Base-by-base conservation (phyloP, 192 early-diverging fungal species). In the Lunasporangiospora selenospora region DNA sequence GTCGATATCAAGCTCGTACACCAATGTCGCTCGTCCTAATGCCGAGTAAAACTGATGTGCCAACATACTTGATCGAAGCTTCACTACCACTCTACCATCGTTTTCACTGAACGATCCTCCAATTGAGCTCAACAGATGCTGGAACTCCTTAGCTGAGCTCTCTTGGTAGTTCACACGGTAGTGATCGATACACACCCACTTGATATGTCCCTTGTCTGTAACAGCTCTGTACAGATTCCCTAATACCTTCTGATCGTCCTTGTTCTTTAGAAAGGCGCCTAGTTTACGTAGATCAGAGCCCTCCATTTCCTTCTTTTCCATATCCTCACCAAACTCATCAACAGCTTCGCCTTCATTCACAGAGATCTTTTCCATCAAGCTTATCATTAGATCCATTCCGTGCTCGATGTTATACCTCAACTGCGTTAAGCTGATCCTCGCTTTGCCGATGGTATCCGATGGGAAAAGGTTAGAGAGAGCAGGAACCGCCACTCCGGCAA, bases 181-280 rank as follows among this genome's bases (percentile, higher is more conserved):
- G 13, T 58, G 56, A 2, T 58, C 43, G 19, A 45, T 16, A 18
- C 54, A 57, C 3, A 57, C 54, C 54, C 54, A 57, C 19, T 57
- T 57, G 41, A 57, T 41, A 21, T 57, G 38, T 5, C 54, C 54
- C 12, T 4, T 6, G 0, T 57, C 54, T 8, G 41, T 57, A 3
- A 34, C 18, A 31, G 36, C 46, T 24, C 42, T 24, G 55, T 31
- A 45, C 2, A 40, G 21, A n/a, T 58, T 32, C 15, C 41, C 37
- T 0, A 57, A 29, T 9, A 32, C 23, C 41, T 37, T 57, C 29
- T 26, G 19, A 2, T 29, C 9, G 23, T 57, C 54, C 13, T 57
- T 57, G 39, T 34, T 21, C 42, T 18, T 11, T 33, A 52, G 31
- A 3, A 52, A 52, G 8, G 49, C 13, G n/a, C 36, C 49, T 21